Conservation (phyloP, 169 alveolate genomes). For the Toxoplasma gondii region DNA sequence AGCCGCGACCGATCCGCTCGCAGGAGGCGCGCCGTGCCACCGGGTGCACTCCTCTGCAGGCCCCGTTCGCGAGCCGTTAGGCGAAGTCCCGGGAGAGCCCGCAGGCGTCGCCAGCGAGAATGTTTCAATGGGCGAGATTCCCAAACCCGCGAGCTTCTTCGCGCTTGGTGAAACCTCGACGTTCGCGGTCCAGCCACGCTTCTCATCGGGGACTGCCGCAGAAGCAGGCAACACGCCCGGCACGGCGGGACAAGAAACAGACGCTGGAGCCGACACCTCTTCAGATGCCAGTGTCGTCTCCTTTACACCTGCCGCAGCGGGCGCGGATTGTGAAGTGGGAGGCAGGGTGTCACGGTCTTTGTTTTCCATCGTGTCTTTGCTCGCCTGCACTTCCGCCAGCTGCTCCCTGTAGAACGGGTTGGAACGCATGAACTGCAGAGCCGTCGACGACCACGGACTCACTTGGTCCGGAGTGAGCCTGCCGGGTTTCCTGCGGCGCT, state of each 20-base stretch:
- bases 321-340: background rate
- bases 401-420: background rate
- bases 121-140: background rate
- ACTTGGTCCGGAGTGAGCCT: background rate
- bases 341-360: background rate
- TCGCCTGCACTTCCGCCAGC: background rate
- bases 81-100: background rate
- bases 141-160: background rate
- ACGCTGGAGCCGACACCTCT: background rate
- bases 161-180: background rate
- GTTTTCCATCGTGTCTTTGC: too few relatives aligned
- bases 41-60: background rate
- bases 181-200: background rate
- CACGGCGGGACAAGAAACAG: background rate
- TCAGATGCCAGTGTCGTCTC: background rate
- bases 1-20: slow-evolving; percentile 8
- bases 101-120: slow-evolving; percentile 23
- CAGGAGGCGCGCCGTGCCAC: background rate
- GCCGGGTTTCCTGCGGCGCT: background rate
- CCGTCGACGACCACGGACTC: background rate
- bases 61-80: background rate
- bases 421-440: slow-evolving; percentile 2
- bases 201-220: too few relatives aligned
- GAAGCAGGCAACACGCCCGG: background rate
- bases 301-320: background rate